These are phyloP conservation scores for Houttuynia cordata DNA, from an alignment of 164 flowering plant genomes.

Conservation along the genomic window DNA sequence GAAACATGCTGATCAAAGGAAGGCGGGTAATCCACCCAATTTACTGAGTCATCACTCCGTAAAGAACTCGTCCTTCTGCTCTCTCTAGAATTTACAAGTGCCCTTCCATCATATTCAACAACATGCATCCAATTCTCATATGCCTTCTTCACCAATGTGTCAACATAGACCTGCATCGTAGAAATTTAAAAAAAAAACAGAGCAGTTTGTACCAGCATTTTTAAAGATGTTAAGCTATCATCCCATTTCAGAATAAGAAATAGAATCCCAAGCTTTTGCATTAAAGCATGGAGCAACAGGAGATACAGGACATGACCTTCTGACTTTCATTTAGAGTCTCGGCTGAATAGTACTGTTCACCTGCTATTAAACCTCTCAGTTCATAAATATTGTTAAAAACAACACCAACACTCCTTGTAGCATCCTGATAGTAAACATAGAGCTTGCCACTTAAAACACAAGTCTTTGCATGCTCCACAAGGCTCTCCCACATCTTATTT, in stretches of 20 bases:
- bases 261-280: background rate
- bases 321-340: slow-evolving; percentile 73
- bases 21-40: slow-evolving; percentile 25
- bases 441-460: slow-evolving; percentile 75
- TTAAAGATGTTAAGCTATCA: background rate
- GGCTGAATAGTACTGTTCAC: slow-evolving; percentile 52
- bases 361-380: slow-evolving; percentile 64
- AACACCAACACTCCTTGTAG: slow-evolving; percentile 62
- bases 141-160: slow-evolving; percentile 81
- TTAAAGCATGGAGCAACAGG: background rate
- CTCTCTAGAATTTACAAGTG: slow-evolving; percentile 44
- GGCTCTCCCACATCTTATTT: slow-evolving; percentile 97
- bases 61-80: slow-evolving; percentile 23
- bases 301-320: slow-evolving; percentile 39
- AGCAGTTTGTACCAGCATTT: background rate
- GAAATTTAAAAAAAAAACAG: background rate
- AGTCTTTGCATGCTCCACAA: slow-evolving; percentile 92
- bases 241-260: background rate
- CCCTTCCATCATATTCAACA: slow-evolving; percentile 82
- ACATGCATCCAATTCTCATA: slow-evolving; percentile 95
- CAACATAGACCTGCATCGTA: slow-evolving; percentile 61
- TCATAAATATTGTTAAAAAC: slow-evolving; percentile 84
- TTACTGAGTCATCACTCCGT: slow-evolving; percentile 21
- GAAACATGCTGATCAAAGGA: slow-evolving; percentile 38
- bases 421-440: slow-evolving; percentile 50